A percentile compares a stretch with the other conserved stretches of the same genome.
Conservation (phyloP, 495 filamentous ascomycete genomes). For the Aspergillus avenaceus region DNA sequence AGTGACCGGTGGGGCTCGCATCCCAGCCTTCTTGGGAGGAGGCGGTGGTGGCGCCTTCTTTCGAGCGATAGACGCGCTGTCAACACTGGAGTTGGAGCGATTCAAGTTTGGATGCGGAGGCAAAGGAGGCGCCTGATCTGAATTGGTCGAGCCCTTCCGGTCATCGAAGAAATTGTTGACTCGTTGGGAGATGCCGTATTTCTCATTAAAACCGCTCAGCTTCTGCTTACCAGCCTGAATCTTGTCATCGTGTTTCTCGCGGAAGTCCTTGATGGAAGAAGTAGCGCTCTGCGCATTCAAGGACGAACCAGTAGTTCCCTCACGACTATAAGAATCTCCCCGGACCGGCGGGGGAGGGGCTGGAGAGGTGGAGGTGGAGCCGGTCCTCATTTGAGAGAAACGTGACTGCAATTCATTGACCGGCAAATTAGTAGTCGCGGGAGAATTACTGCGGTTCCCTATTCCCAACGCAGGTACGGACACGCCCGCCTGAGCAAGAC, state of each 20-base stretch:
- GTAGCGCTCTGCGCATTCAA: slow-evolving; percentile 39
- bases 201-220: slow-evolving; percentile 46
- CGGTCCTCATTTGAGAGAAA: slow-evolving; percentile 54
- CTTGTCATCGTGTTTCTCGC: slow-evolving; percentile 65
- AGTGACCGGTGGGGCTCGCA: slow-evolving; percentile 28
- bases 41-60: slow-evolving; percentile 69
- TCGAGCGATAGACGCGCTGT: slow-evolving; percentile 21
- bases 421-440: slow-evolving; percentile 26
- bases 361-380: slow-evolving; percentile 16
- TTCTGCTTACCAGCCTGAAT: slow-evolving; percentile 60
- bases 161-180: slow-evolving; percentile 34
- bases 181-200: slow-evolving; percentile 21
- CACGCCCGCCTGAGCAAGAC: slow-evolving; percentile 73
- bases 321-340: slow-evolving; percentile 58
- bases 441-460: slow-evolving; percentile 29
- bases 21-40: slow-evolving; percentile 56
- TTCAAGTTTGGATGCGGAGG: slow-evolving; percentile 26
- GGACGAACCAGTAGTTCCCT: slow-evolving; percentile 42
- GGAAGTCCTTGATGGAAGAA: slow-evolving; percentile 66
- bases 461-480: slow-evolving; percentile 82
- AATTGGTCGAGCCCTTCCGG: slow-evolving; percentile 27
- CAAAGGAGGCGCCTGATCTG: slow-evolving; percentile 15
- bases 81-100: slow-evolving; percentile 11
- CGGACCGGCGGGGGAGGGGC: slow-evolving; percentile 31
- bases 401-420: slow-evolving; percentile 65